Conservation (phyloP, 208 protist species). For the Angomonas ambiguus region DNA sequence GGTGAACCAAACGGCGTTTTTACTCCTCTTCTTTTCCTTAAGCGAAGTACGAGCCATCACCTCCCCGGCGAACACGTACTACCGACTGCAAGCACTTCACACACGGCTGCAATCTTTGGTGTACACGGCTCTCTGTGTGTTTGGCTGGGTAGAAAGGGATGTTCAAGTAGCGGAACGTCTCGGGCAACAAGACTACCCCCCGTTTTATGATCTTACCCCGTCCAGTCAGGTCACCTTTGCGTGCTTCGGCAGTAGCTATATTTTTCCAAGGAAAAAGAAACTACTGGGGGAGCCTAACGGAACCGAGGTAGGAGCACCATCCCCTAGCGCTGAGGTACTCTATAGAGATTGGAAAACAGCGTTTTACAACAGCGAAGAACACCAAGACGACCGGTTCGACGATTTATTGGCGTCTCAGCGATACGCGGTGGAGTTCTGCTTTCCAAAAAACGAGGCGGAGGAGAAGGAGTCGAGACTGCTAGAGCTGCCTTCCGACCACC, state of each 20-base stretch:
- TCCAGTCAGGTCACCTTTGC: slow-evolving; percentile 31
- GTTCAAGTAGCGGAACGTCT: background rate
- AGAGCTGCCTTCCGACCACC: background rate
- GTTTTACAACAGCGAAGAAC: too few species aligned
- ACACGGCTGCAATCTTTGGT: slow-evolving; percentile 19
- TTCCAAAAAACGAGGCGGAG: slow-evolving; percentile 12
- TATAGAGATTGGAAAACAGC: too few species aligned
- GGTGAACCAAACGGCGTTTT: slow-evolving; percentile 44
- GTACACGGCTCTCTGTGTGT: background rate
- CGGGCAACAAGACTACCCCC: background rate
- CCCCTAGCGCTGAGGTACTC: too few species aligned
- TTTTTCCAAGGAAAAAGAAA: slow-evolving; percentile 1
- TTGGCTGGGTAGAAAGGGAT: background rate
- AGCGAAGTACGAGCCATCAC: slow-evolving; percentile 80
- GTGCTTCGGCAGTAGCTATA: slow-evolving; percentile 37
- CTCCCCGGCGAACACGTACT: slow-evolving; percentile 49
- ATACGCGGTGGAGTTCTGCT: slow-evolving; percentile 22
- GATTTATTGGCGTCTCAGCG: slow-evolving; percentile 13
- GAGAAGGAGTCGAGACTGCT: slow-evolving; percentile 4
- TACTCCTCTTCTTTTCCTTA: slow-evolving; percentile 74
- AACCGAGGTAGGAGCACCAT: too few species aligned
- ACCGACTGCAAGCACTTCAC: slow-evolving; percentile 45
- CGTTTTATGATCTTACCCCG: slow-evolving; percentile 22
- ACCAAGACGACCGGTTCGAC: too few species aligned
- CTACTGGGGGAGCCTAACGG: background rate